phyloP scores from a whole-genome alignment of 495 filamentous ascomycete genomes.

The Evansstolkia leycettana region DNA sequence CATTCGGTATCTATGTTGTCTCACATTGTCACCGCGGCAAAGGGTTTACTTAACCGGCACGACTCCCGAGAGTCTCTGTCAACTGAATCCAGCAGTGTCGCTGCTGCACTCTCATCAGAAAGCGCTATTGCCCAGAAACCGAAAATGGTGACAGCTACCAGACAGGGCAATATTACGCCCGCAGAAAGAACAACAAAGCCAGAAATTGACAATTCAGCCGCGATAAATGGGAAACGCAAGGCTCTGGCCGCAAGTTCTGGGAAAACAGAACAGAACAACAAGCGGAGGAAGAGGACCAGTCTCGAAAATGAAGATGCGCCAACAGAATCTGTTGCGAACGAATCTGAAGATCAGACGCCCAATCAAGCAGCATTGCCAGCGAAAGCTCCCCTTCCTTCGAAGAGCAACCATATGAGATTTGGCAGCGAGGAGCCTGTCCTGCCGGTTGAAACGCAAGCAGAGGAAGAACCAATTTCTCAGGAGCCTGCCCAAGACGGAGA shows the following conservation, averaged over 20 bases:
- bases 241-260: slow-evolving; percentile 9
- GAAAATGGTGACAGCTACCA: slow-evolving; percentile 29
- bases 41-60: slow-evolving; percentile 27
- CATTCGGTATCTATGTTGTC: slow-evolving; percentile 28
- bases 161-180: slow-evolving; percentile 14
- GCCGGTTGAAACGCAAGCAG: slow-evolving; percentile 10
- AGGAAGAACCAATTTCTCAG: slow-evolving; percentile 11
- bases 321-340: slow-evolving; percentile 2
- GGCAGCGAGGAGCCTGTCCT: slow-evolving; percentile 31
- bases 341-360: slow-evolving; percentile 5
- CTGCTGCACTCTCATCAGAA: slow-evolving; percentile 2
- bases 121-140: slow-evolving; percentile 4
- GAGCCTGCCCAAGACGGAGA: slow-evolving; percentile 15
- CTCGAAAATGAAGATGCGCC: slow-evolving; percentile 11
- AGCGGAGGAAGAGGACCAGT: slow-evolving; percentile 25
- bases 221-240: slow-evolving; percentile 25
- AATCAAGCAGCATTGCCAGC: background rate
- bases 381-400: background rate
- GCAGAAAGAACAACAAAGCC: slow-evolving; percentile 6
- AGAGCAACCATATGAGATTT: slow-evolving; percentile 29
- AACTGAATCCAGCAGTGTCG: slow-evolving; percentile 1
- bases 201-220: slow-evolving; percentile 6
- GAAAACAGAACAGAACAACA: slow-evolving; percentile 19
- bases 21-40: slow-evolving; percentile 32
- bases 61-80: slow-evolving; percentile 11